phyloP scores from a whole-genome alignment of 106 monocot genomes.

The Agapanthus africanus region DNA sequence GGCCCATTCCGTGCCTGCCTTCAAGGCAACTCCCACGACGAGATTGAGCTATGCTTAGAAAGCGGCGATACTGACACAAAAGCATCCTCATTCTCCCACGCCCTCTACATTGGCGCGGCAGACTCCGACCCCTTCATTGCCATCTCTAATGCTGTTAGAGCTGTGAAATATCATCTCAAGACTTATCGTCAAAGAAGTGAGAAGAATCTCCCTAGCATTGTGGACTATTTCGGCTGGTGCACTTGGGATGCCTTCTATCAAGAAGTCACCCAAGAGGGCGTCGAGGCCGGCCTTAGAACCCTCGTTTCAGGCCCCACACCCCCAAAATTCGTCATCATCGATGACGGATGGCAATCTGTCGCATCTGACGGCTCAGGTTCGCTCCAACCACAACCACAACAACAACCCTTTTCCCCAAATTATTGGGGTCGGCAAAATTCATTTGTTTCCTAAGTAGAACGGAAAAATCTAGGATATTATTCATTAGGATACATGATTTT shows the following conservation, averaged over 20 bases:
- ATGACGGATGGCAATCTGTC: conserved; percentile 89
- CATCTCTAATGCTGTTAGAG: conserved; percentile 51
- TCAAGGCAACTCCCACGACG: conserved; percentile 54
- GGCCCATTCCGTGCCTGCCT: conserved; percentile 72
- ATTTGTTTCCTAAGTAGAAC: too few species aligned
- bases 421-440: too few species aligned
- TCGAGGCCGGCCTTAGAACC: conserved; percentile 64
- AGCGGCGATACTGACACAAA: conserved; percentile 56
- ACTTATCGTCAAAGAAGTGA: conserved; percentile 57
- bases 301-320: conserved; percentile 53
- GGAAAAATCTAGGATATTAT: too few species aligned
- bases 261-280: conserved; percentile 77
- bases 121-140: conserved; percentile 70
- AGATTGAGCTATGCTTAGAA: conserved; percentile 69
- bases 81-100: conserved; percentile 29
- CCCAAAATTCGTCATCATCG: conserved; percentile 89
- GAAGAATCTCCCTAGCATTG: conserved; percentile 67
- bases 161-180: conserved; percentile 54
- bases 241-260: conserved; percentile 98
- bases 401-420: too few species aligned
- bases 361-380: conserved; percentile 11
- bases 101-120: conserved; percentile 55
- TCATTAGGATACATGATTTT: too few species aligned
- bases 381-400: too few species aligned
- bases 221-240: conserved; percentile 94